Conservation (phyloP, 352 stramenopile genomes). For the Globisporangium apiculatum region DNA sequence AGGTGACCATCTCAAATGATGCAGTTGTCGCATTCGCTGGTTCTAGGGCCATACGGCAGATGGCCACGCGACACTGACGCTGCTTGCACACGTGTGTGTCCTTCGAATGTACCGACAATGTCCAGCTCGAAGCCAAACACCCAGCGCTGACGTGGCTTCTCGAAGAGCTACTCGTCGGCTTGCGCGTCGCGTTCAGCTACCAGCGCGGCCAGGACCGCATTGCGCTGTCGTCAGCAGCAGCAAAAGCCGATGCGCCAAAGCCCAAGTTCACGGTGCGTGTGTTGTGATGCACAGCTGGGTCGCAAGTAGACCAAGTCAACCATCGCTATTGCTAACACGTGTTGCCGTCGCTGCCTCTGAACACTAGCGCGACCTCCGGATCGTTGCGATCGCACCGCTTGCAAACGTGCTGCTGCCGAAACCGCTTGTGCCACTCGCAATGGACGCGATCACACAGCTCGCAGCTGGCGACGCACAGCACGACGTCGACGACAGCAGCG, state of each 20-base stretch:
- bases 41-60: no score
- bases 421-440: slow-evolving; percentile 26
- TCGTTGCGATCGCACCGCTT: slow-evolving; percentile 36
- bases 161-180: slow-evolving; percentile 42
- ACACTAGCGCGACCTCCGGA: slow-evolving; percentile 36
- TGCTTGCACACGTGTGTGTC: no score
- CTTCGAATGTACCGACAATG: not conserved
- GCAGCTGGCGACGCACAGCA: not conserved
- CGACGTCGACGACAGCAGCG: no score
- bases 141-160: slow-evolving; percentile 32
- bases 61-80: no score
- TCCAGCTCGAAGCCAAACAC: slow-evolving; percentile 27
- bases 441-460: slow-evolving; percentile 23
- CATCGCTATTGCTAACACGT: no score
- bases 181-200: slow-evolving; percentile 42
- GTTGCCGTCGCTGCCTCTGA: not conserved
- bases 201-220: slow-evolving; percentile 22
- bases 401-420: slow-evolving; percentile 32
- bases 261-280: slow-evolving; percentile 22
- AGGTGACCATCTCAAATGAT: not conserved
- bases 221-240: slow-evolving; percentile 9
- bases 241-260: slow-evolving; percentile 3
- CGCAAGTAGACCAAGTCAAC: no score
- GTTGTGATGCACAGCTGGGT: not conserved
- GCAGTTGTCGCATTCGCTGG: no score